These are phyloP conservation scores for Cetradonia linearis DNA, from an alignment of 495 filamentous ascomycete genomes.

Conservation along the genomic window DNA sequence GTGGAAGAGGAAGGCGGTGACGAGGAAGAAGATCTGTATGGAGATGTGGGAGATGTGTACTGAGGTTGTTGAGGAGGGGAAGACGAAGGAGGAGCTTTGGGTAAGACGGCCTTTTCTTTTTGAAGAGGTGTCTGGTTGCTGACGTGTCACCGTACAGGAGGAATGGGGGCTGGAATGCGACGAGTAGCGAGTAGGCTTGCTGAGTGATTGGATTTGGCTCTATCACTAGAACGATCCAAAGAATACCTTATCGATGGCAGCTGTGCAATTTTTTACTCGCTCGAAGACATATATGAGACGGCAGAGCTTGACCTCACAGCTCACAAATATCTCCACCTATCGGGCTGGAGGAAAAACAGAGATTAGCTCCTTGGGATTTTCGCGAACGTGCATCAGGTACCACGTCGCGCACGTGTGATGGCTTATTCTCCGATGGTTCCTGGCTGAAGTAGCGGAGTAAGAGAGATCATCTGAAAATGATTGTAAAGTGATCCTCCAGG, in stretches of 20 bases:
- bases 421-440: background rate
- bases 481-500: background rate
- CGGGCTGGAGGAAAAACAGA: background rate
- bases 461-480: background rate
- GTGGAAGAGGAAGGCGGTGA: conserved; percentile 40
- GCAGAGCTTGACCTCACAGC: no score
- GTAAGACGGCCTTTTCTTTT: conserved; percentile 28
- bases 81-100: conserved; percentile 41
- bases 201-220: background rate
- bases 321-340: no score
- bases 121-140: background rate
- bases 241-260: background rate
- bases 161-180: conserved; percentile 36
- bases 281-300: background rate
- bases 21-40: conserved; percentile 42
- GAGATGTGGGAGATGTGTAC: conserved; percentile 42
- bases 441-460: background rate
- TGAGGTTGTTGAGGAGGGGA: conserved; percentile 39
- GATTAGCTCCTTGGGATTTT: background rate
- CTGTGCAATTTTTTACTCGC: background rate
- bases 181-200: conserved; percentile 12
- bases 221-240: background rate
- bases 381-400: background rate
- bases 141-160: conserved; percentile 28
- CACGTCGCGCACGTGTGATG: background rate